These are phyloP conservation scores for Auriscalpium microsporum DNA, from an alignment of 768 basidiomycete genomes.

Conservation along the genomic window DNA sequence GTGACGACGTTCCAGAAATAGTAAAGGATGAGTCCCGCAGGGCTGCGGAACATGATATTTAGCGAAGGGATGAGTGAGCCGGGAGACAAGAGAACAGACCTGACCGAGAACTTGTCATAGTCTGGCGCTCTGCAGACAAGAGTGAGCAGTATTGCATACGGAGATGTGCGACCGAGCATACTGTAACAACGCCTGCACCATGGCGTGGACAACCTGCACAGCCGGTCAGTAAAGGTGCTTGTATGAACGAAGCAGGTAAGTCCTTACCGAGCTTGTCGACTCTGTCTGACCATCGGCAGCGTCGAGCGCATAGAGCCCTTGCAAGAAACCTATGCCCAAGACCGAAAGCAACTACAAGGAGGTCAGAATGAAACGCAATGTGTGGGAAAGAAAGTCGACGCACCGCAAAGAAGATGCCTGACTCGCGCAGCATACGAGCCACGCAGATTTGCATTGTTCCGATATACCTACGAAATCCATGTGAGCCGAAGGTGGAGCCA, in stretches of 20 bases:
- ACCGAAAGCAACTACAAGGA: constrained; percentile 62
- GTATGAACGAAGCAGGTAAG: too few relatives aligned
- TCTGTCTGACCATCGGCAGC: constrained; percentile 67
- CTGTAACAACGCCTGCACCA: constrained; percentile 81
- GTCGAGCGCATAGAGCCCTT: constrained; percentile 84
- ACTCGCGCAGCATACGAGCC: constrained; percentile 87
- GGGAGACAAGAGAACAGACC: constrained; percentile 2
- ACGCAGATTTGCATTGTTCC: constrained; percentile 94
- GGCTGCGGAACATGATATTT: constrained; percentile 22
- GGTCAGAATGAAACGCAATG: background rate
- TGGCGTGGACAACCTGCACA: constrained; percentile 52
- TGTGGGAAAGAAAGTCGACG: constrained; percentile 13
- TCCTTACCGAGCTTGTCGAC: background rate
- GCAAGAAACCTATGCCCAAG: constrained; percentile 75
- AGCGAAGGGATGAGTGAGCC: background rate
- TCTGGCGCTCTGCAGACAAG: background rate
- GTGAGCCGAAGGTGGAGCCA: background rate
- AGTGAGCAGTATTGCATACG: background rate
- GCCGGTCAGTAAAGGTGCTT: too few relatives aligned
- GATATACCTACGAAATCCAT: constrained; percentile 46
- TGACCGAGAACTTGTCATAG: constrained; percentile 8
- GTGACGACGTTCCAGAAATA: constrained; percentile 86
- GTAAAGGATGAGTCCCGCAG: constrained; percentile 59
- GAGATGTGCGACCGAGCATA: constrained; percentile 24
- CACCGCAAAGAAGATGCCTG: constrained; percentile 85